Evolutionary conservation across 495 filamentous ascomycete species (phyloP).

Genomic region (Podospora bellae-mahoneyi): DNA sequence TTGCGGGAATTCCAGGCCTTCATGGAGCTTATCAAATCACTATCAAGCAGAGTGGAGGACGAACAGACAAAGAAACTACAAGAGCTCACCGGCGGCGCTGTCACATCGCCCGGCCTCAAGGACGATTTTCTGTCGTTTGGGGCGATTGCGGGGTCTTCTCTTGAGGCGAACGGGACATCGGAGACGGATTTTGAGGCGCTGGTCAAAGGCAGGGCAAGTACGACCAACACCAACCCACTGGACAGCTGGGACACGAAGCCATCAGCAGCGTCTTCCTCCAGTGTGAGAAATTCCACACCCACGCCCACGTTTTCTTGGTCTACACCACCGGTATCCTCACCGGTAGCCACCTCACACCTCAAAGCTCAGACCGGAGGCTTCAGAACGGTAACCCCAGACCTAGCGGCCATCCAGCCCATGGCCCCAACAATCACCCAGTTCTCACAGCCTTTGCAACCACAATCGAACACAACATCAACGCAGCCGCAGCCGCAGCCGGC

Average conservation of each 20-base stretch:
- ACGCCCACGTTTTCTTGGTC: conserved; percentile 60
- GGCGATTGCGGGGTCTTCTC: conserved; percentile 46
- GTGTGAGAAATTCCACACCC: conserved; percentile 27
- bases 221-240: conserved; percentile 31
- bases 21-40: conserved; percentile 77
- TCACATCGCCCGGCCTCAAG: conserved; percentile 31
- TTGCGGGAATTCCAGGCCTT: conserved; percentile 82
- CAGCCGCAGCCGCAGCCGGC: conserved; percentile 24
- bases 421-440: conserved; percentile 52
- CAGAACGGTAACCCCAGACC: conserved; percentile 56
- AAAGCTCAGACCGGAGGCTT: conserved; percentile 43
- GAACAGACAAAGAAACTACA: conserved; percentile 85
- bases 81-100: conserved; percentile 61
- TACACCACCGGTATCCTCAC: conserved; percentile 33
- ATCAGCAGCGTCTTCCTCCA: conserved; percentile 26
- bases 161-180: conserved; percentile 49
- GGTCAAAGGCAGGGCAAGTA: conserved; percentile 62
- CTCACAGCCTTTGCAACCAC: conserved; percentile 49
- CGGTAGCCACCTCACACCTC: conserved; percentile 27
- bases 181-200: conserved; percentile 80
- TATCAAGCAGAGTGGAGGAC: conserved; percentile 77
- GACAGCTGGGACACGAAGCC: conserved; percentile 45
- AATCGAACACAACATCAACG: conserved; percentile 7
- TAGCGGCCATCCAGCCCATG: conserved; percentile 45
- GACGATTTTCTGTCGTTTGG: conserved; percentile 63